A percentile compares a stretch with the other conserved stretches of the same genome.
Evolutionary conservation across 2,329 filamentous ascomycete genomes (phyloP).

Genomic region (Ceratocystis colombiana): DNA sequence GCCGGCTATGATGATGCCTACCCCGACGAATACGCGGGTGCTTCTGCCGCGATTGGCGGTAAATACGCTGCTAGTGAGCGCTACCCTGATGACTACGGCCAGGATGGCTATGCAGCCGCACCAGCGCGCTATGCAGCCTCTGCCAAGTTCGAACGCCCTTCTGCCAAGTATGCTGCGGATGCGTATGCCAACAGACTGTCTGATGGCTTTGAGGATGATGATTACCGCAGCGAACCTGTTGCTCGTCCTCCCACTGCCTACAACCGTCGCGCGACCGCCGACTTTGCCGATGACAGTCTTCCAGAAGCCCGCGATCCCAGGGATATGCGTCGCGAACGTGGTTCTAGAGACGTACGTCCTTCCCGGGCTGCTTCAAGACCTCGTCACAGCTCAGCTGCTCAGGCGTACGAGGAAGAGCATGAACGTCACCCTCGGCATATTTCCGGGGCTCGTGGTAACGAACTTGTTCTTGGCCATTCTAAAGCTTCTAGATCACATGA

Average conservation of each 20-base stretch:
- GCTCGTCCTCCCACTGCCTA: conserved; percentile 12
- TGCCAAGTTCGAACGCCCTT: conserved; percentile 15
- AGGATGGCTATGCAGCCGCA: conserved; percentile 9
- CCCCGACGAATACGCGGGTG: conserved; percentile 17
- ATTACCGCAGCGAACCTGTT: conserved; percentile 17
- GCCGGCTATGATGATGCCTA: conserved; percentile 21
- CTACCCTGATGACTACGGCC: conserved; percentile 14
- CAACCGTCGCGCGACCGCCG: conserved; percentile 15
- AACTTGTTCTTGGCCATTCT: conserved; percentile 18
- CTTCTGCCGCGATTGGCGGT: conserved; percentile 10
- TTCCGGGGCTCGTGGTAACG: conserved; percentile 18
- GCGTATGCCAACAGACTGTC: conserved; percentile 12
- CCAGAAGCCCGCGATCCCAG: conserved; percentile 12
- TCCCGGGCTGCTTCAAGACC: conserved; percentile 18
- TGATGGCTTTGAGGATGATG: conserved; percentile 15
- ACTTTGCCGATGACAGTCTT: neutral
- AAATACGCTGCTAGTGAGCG: conserved; percentile 2
- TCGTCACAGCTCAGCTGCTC: conserved; percentile 14
- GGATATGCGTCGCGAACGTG: neutral
- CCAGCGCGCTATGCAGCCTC: conserved; percentile 20
- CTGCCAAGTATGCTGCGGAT: conserved; percentile 21
- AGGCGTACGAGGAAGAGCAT: conserved; percentile 18
- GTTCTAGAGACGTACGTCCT: conserved; percentile 12
- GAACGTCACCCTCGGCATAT: conserved; percentile 5
- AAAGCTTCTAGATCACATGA: conserved; percentile 7